phyloP scores from a whole-genome alignment of 176 grass and related monocot genomes.

The Tillandsia leiboldiana region DNA sequence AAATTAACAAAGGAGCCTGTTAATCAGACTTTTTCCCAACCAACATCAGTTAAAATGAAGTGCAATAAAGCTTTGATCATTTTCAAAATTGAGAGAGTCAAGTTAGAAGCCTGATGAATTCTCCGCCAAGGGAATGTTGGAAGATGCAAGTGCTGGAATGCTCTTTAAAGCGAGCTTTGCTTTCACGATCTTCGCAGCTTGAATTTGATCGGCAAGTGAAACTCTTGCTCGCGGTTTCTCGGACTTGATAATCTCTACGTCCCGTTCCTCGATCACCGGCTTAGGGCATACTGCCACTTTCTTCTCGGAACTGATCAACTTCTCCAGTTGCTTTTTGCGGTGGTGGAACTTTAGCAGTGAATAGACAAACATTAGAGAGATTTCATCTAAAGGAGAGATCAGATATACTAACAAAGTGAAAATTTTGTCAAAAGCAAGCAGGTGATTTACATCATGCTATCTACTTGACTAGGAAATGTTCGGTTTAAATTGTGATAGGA shows the following conservation, averaged over 20 bases:
- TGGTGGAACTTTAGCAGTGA: slow-evolving; percentile 5
- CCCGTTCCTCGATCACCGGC: background rate
- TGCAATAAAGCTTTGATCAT: background rate
- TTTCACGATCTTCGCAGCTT: background rate
- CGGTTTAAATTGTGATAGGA: no score
- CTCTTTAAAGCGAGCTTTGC: no score
- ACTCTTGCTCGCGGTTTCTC: background rate
- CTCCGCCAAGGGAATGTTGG: background rate
- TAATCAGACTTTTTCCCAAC: no score
- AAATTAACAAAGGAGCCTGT: no score
- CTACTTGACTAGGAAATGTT: no score
- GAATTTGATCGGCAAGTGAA: slow-evolving; percentile 9
- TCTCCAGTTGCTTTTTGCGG: background rate
- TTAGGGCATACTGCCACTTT: background rate
- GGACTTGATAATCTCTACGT: background rate
- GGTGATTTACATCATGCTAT: no score
- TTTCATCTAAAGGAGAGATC: background rate
- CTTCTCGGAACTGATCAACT: background rate
- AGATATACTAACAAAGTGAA: background rate
- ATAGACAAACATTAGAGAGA: background rate
- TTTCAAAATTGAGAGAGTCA: background rate
- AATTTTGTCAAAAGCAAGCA: background rate
- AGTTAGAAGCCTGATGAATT: background rate
- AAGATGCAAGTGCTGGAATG: background rate
- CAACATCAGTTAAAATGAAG: background rate